phyloP scores from a whole-genome alignment of 768 basidiomycete species.

The Myochromella boudieri region DNA sequence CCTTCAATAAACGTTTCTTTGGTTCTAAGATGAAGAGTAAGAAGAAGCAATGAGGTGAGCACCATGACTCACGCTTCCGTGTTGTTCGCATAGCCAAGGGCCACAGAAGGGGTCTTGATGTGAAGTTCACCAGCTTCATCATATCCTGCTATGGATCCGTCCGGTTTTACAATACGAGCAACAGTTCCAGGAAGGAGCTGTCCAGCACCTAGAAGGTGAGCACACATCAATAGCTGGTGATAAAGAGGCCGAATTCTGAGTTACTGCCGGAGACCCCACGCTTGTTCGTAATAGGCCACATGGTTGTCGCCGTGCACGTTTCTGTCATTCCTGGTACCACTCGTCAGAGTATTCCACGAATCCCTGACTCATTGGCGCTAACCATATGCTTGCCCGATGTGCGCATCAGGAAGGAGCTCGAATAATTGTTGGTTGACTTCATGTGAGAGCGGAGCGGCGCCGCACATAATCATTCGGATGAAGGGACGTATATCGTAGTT shows the following conservation, averaged over 20 bases:
- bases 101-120: conserved; percentile 52
- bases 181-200: conserved; percentile 54
- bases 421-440: conserved; percentile 52
- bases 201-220: conserved; percentile 42
- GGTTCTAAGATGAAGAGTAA: conserved; percentile 42
- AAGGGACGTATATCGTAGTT: conserved; percentile 44
- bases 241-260: conserved; percentile 1
- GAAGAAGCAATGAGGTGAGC: background rate
- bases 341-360: background rate
- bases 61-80: conserved; percentile 52
- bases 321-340: conserved; percentile 63
- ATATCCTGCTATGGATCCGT: conserved; percentile 54
- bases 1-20: conserved; percentile 69
- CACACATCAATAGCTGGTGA: background rate
- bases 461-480: conserved; percentile 50
- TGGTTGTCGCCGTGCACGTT: conserved; percentile 48
- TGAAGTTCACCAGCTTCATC: conserved; percentile 64
- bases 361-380: background rate
- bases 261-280: conserved; percentile 54
- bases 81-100: conserved; percentile 60
- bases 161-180: conserved; percentile 53
- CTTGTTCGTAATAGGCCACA: conserved; percentile 47
- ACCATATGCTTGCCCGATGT: conserved; percentile 63
- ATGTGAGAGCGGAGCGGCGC: conserved; percentile 58
- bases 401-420: conserved; percentile 48